These are phyloP conservation scores for Capsicum chinense DNA, from an alignment of 257 asterid genomes.

Conservation along the genomic window DNA sequence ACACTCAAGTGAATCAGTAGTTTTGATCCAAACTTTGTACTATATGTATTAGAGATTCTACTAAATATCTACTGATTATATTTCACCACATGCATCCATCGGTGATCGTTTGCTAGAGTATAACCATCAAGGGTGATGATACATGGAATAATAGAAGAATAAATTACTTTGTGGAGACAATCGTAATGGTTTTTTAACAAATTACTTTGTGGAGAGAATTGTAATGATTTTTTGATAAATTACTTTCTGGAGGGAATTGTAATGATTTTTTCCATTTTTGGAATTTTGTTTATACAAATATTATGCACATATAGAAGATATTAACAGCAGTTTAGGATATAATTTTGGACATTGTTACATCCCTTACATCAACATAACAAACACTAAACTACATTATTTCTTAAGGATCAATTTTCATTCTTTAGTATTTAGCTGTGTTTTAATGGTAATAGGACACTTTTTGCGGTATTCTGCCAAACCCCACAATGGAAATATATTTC, in stretches of 20 bases:
- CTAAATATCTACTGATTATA: no score
- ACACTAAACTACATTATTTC: background rate
- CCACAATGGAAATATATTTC: slow-evolving; percentile 74
- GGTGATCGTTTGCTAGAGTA: no score
- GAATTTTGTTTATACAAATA: background rate
- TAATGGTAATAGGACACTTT: slow-evolving; percentile 28
- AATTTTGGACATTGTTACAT: background rate
- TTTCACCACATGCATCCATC: no score
- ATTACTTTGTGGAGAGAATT: no score
- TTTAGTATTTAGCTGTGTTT: background rate
- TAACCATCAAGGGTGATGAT: no score
- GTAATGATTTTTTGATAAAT: background rate
- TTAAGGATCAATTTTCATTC: background rate
- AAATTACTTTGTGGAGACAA: no score
- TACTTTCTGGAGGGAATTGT: no score
- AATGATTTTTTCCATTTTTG: background rate
- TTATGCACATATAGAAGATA: background rate
- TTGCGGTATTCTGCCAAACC: slow-evolving; percentile 76
- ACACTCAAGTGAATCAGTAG: no score
- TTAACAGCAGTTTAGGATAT: background rate
- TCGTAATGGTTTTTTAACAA: background rate
- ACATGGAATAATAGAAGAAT: no score
- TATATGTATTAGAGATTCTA: no score
- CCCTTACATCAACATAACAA: background rate
- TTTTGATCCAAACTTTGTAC: no score